Percentiles rank a stretch among this genome's conserved stretches.
These are phyloP conservation scores for Chalciporus sphaerocephalus DNA, from an alignment of 768 basidiomycete species.

Conservation along the genomic window DNA sequence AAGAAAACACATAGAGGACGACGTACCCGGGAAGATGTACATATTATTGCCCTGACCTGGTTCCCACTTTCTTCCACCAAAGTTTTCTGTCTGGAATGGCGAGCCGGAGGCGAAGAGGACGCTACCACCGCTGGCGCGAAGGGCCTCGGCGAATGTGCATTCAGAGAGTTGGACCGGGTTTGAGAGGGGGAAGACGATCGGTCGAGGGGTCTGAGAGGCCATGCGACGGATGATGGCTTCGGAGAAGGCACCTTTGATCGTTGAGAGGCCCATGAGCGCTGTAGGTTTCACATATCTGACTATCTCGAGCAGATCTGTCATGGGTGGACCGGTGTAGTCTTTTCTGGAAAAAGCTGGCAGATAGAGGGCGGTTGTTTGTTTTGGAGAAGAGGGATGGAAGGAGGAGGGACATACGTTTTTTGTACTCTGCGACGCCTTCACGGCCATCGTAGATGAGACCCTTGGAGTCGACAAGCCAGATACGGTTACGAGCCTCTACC, in stretches of 20 bases:
- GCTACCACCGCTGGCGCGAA: slow-evolving; percentile 63
- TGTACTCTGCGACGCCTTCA: slow-evolving; percentile 72
- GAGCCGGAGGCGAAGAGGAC: slow-evolving; percentile 87
- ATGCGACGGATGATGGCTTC: slow-evolving; percentile 68
- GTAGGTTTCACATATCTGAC: slow-evolving; percentile 82
- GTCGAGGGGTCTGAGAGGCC: slow-evolving; percentile 73
- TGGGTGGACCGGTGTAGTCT: slow-evolving; percentile 74
- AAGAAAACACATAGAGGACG: background rate
- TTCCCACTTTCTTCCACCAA: slow-evolving; percentile 52
- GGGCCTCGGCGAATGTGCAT: slow-evolving; percentile 74
- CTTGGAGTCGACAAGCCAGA: slow-evolving; percentile 85
- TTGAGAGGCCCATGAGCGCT: slow-evolving; percentile 86
- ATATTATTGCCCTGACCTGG: slow-evolving; percentile 95
- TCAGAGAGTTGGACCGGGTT: slow-evolving; percentile 84
- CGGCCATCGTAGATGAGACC: slow-evolving; percentile 78
- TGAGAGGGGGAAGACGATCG: slow-evolving; percentile 90
- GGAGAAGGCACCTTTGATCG: slow-evolving; percentile 77
- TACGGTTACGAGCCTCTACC: slow-evolving; percentile 70
- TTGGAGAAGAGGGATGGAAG: background rate
- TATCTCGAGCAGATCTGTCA: slow-evolving; percentile 72
- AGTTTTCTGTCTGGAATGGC: slow-evolving; percentile 68
- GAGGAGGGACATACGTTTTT: slow-evolving; percentile 54
- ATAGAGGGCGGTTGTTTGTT: background rate
- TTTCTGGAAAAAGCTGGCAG: slow-evolving; percentile 72
- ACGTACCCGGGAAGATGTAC: slow-evolving; percentile 71